Evolutionary conservation across 192 early-diverging fungal species (phyloP), one percentile per base, ranked within the genome.

Genomic region (Dissophora ornata): DNA sequence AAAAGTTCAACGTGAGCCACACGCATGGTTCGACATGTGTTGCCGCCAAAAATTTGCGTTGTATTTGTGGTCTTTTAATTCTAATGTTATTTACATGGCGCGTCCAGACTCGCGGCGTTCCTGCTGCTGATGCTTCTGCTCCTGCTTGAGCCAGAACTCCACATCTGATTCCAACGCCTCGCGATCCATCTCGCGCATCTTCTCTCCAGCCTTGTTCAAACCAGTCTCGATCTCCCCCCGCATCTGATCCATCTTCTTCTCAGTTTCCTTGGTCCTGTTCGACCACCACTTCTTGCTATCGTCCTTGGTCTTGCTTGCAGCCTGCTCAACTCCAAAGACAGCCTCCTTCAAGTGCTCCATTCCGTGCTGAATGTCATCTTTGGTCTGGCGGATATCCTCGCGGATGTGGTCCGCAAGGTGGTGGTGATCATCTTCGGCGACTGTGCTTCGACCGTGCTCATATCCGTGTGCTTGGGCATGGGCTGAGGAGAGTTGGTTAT

Each of bases 101-200:
- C 71, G 71, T 49, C 71, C 71, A 51, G 60, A 62, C 26, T 61
- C 63, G 26, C 71, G 71, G 41, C 63, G 58, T 48, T 77, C 49
- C 15, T 77, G 73, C n/a, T 60, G 47, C 24, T 60, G 59, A 19
- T 30, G 67, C 26, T 53, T 62, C 16, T 36, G 38, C 61, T 63
- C 66, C 15, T 18, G 36, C 47, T 47, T 51, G 56, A 51, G 13
- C 64, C 73, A 77, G 34, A 67, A 62, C 15, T 77, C 64, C 2
- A 25, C 26, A 21, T 67, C 64, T 0, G 63, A 49, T 4, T 66
- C 63, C 4, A 9, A 25, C 1, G 49, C 52, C 29, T 77, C 63
- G 2, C 59, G 57, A 34, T 62, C 73, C 51, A 77, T 24, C 51
- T 77, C 64, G 33, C 33, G 42, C 18, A 77, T n/a, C 46, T 49